Evolutionary conservation across 2,329 filamentous ascomycete genomes (phyloP).

Genomic region (Ophiostoma ips): DNA sequence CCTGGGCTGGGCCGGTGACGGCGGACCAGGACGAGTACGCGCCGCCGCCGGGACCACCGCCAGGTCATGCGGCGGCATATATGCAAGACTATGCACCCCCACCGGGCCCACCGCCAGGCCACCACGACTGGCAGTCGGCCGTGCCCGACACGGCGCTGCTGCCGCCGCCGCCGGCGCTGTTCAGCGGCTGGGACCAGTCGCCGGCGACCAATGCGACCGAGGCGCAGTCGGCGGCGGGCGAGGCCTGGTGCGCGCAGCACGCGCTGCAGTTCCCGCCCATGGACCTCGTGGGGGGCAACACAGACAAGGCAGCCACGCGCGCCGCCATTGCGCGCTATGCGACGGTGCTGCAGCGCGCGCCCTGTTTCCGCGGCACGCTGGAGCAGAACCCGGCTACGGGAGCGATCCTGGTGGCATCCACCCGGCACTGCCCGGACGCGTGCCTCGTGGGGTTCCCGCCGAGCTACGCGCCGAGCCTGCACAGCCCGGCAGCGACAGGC

Average conservation of each 20-base stretch:
- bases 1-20: no score
- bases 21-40: conserved; percentile 1
- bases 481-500: conserved; percentile 34
- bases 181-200: conserved; percentile 47
- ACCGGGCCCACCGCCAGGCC: conserved; percentile 6
- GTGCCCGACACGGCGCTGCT: conserved; percentile 61
- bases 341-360: conserved; percentile 39
- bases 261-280: conserved; percentile 40
- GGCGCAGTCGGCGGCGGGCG: conserved; percentile 39
- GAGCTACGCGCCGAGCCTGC: conserved; percentile 47
- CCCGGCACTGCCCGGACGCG: conserved; percentile 38
- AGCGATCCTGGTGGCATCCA: conserved; percentile 32
- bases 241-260: conserved; percentile 49
- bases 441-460: conserved; percentile 56
- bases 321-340: conserved; percentile 36
- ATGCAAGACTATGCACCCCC: conserved; percentile 16
- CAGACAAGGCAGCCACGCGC: conserved; percentile 10
- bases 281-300: conserved; percentile 18
- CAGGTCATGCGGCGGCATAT: not conserved
- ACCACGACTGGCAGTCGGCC: conserved; percentile 55
- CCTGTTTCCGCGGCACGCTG: conserved; percentile 33
- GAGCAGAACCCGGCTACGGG: conserved; percentile 28
- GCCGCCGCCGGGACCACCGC: conserved; percentile 11
- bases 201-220: conserved; percentile 50
- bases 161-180: conserved; percentile 57